These are phyloP conservation scores for Kalmanozyma brasiliensis DNA, from an alignment of 1,284 basidiomycete genomes.

Conservation along the genomic window DNA sequence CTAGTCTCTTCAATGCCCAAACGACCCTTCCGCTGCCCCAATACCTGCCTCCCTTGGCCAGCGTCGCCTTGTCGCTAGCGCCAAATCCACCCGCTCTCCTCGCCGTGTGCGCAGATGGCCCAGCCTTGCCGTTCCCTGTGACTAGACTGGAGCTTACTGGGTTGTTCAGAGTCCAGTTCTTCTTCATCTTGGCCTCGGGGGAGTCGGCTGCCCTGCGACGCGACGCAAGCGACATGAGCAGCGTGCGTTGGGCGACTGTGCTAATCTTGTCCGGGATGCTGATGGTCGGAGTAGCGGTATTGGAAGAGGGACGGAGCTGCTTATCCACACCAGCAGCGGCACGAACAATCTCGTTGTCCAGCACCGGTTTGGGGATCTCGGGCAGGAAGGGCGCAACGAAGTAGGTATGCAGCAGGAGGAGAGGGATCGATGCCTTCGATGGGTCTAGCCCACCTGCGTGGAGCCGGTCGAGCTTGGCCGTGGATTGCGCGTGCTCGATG, in stretches of 20 bases:
- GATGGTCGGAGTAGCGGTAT: neutral
- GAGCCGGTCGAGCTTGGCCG: conserved; percentile 24
- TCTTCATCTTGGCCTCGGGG: conserved; percentile 38
- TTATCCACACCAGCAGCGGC: conserved; percentile 30
- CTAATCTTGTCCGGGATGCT: conserved; percentile 18
- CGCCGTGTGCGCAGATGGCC: neutral
- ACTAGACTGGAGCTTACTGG: conserved; percentile 42
- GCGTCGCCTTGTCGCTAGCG: conserved; percentile 19
- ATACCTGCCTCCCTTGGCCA: conserved; percentile 38
- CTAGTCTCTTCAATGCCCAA: conserved; percentile 54
- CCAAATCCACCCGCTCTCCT: conserved; percentile 17
- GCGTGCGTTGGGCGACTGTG: conserved; percentile 33
- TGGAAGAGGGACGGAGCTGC: conserved; percentile 15
- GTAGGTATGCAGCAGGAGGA: conserved; percentile 58
- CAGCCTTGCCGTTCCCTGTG: neutral
- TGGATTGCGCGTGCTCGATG: conserved; percentile 50
- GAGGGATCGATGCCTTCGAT: conserved; percentile 37
- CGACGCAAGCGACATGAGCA: conserved; percentile 40
- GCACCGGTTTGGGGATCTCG: conserved; percentile 30
- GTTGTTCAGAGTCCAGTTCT: conserved; percentile 40
- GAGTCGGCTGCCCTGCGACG: conserved; percentile 20
- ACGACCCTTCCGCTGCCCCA: conserved; percentile 55
- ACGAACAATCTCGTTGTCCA: conserved; percentile 30
- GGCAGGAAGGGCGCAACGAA: conserved; percentile 59
- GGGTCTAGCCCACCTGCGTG: conserved; percentile 22